Evolutionary conservation across 2,329 filamentous ascomycete species (phyloP).

Genomic region (Trichocomaceae sp.): DNA sequence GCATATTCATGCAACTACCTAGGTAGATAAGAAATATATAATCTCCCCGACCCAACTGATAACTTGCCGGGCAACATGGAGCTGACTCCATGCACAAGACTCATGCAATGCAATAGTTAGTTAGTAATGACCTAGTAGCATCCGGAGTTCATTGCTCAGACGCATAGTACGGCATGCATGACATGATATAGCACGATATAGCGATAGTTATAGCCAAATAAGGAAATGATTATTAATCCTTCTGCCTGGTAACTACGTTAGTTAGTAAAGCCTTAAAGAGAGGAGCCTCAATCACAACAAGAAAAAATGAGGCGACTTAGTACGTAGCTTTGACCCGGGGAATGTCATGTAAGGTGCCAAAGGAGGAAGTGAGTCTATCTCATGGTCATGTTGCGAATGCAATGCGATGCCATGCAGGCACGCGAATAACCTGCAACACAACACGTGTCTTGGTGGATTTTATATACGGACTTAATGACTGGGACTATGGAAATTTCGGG

Average conservation of each 20-base stretch:
- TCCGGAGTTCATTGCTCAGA: neutral
- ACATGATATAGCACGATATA: neutral
- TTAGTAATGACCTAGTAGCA: neutral
- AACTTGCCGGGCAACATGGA: neutral
- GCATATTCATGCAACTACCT: no score
- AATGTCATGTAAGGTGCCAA: neutral
- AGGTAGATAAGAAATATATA: neutral
- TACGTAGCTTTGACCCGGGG: neutral
- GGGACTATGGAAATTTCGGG: neutral
- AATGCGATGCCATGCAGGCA: neutral
- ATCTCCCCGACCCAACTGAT: neutral
- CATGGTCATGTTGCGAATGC: neutral
- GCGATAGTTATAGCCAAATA: neutral
- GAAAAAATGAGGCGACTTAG: neutral
- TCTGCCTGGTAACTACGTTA: neutral
- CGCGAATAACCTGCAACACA: neutral
- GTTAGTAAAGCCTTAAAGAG: neutral
- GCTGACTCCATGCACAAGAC: neutral
- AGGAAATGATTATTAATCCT: neutral
- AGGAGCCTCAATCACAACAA: neutral
- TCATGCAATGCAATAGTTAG: neutral
- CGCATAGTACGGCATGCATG: neutral
- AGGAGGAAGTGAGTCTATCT: neutral
- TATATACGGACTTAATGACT: neutral
- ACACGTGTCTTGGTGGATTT: neutral